Evolutionary conservation across 176 grass and related monocot genomes (phyloP), one percentile per base, ranked within the genome.

Genomic region (Zea luxurians): DNA sequence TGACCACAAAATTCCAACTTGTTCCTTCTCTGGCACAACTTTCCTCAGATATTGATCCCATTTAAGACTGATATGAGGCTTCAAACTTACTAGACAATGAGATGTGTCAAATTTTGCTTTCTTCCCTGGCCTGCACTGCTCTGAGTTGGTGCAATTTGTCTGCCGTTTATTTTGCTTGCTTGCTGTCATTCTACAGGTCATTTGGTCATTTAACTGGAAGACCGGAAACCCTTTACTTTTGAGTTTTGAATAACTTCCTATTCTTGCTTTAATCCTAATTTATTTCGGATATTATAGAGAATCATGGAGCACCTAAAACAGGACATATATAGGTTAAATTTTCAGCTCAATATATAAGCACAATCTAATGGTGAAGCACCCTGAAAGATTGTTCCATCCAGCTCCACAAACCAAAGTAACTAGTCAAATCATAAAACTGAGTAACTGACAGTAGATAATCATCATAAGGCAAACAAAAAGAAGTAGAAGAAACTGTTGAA

Each of bases 161-260:
- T 90, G 70, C 4, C 93, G 93, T 71, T 91, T 96, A 71, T 90
- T 96, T 76, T 92, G 93, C 71, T 89, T 90, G 75, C 87, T 85
- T 74, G 89, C 82, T 85, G 93, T 87, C 93, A 92, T 96, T 85
- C 75, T 86, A 81, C 85, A 92, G 64, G 93, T 96, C 93, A 89
- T 91, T 77, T 83, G 71, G 48, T 84, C 49, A 62, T 86, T 80
- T 48, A 74, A 70, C 15, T 65, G n/a, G 3, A 77, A 50, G 76
- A 10, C 62, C 73, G 46, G 7, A 84, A 70, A 48, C 17, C 70
- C 75, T 69, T 48, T 73, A 36, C 16, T 17, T 79, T 57, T 52
- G 16, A 43, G 16, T 17, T 79, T 57, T 73, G 21, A 73, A 55
- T 45, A 46, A 71, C 7, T 66, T 38, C 48, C 50, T 17, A 72